Conservation (phyloP, 2,329 filamentous ascomycete genomes). For the Cladosporium sp. region DNA sequence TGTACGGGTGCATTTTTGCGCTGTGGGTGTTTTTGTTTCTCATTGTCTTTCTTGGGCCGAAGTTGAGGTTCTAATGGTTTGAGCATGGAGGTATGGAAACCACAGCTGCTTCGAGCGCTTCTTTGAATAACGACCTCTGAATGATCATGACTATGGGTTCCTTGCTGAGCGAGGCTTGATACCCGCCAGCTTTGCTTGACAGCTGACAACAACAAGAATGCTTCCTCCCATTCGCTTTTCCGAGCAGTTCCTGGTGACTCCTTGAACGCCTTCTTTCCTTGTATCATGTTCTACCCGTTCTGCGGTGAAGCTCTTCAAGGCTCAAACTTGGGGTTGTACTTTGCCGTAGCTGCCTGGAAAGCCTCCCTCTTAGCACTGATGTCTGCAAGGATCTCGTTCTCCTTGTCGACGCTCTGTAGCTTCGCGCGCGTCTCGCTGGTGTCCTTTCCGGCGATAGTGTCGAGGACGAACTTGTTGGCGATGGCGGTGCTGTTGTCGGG, state of each 20-base stretch:
- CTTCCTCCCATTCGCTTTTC: slow-evolving; percentile 1
- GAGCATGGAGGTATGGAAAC: neutral
- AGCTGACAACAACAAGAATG: neutral
- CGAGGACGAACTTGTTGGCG: slow-evolving; percentile 78
- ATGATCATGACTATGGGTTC: slow-evolving; percentile 11
- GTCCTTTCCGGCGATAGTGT: slow-evolving; percentile 71
- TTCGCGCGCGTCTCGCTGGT: slow-evolving; percentile 51
- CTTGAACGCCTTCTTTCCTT: slow-evolving; percentile 9
- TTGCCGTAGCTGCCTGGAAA: slow-evolving; percentile 81
- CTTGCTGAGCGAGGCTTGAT: neutral
- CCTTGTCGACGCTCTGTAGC: slow-evolving; percentile 55
- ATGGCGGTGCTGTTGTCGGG: slow-evolving; percentile 68
- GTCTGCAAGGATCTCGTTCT: slow-evolving; percentile 69
- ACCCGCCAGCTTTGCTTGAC: slow-evolving; percentile 5
- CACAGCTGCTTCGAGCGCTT: neutral
- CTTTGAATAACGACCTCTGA: slow-evolving; percentile 1
- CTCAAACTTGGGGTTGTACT: slow-evolving; percentile 81
- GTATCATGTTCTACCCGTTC: neutral
- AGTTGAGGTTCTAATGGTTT: slow-evolving; percentile 67
- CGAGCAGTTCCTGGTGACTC: neutral
- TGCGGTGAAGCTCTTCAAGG: slow-evolving; percentile 37
- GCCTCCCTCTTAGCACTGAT: slow-evolving; percentile 79
- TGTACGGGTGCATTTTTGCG: slow-evolving; percentile 80
- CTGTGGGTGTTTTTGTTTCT: slow-evolving; percentile 74
- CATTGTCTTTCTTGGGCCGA: slow-evolving; percentile 81